Base-by-base conservation (phyloP, 2,329 filamentous ascomycete species). In the Elsinoe batatas region DNA sequence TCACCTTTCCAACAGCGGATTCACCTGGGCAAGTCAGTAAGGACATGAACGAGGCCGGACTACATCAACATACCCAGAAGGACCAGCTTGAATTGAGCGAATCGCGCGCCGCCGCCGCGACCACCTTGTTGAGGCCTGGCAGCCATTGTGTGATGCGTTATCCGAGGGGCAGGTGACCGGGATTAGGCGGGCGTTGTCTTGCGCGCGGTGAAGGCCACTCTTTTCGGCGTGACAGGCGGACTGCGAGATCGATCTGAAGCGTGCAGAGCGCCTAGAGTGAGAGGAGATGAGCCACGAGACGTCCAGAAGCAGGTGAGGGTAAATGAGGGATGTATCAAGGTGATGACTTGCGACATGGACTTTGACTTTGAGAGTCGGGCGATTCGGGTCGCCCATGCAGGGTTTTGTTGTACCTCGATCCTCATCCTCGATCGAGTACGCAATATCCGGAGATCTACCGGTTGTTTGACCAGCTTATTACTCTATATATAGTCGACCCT, bases 61-160 rank as follows among this genome's bases (percentile, higher is more conserved):
- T 6, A 22, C 1, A 15, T 8, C n/a, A n/a, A 68, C 85, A 64
- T 81, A 97, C 93, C 93, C 62, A 98, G 80, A 69, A 98, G 79
- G 63, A 98, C 93, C 66, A 98, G 82, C 80, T 98, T 98, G 78
- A 98, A 98, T 80, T 98, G 93, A 67, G 93, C 91, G 74, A 98
- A 97, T 68, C 91, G 85, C 74, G 87, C 69, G 56, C 68, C 80
- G 67, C 79, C 79, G 59, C 80, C 79, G 62, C 82, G 77, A 67
- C 76, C 78, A 68, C 79, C 78, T 82, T 83, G 84, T 82, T 79
- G 84, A 76, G 83, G 83, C 83, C 90, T 84, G 72, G 87, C 81
- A 74, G 91, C 87, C 91, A 97, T 97, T 71, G 46, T 66, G 59
- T 63, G 58, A 37, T 33, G 15, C 37, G 33, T 38, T 38, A 35